These are phyloP conservation scores for Dioszegia crocea DNA, from an alignment of 768 basidiomycete species.

Conservation along the genomic window DNA sequence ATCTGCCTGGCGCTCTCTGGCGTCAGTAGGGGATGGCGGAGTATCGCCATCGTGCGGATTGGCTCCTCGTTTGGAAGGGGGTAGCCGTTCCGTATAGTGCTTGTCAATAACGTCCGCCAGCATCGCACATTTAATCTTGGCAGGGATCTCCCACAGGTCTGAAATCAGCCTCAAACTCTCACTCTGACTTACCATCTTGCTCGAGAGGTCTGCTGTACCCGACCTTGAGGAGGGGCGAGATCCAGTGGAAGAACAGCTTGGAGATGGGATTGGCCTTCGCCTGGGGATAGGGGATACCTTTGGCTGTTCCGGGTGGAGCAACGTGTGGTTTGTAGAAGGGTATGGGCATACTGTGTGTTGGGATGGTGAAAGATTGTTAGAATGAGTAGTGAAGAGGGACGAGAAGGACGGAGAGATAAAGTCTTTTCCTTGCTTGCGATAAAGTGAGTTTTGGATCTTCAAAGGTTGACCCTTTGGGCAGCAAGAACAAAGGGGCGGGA, in stretches of 20 bases:
- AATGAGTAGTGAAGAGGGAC: too few relatives aligned
- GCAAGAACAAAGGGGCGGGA: too few relatives aligned
- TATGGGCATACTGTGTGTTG: too few relatives aligned
- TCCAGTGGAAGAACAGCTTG: constrained; percentile 16
- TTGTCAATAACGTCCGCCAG: constrained; percentile 9
- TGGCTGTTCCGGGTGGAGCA: neutral
- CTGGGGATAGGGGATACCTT: constrained; percentile 12
- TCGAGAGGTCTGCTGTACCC: constrained; percentile 16
- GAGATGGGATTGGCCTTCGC: constrained; percentile 14
- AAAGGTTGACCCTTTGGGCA: too few relatives aligned
- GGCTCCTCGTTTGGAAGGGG: neutral
- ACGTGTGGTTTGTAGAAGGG: too few relatives aligned
- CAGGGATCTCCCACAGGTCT: neutral
- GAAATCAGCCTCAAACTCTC: neutral
- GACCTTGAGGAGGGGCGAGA: constrained; percentile 20
- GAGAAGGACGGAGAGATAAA: too few relatives aligned
- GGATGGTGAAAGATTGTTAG: too few relatives aligned
- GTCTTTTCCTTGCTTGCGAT: too few relatives aligned
- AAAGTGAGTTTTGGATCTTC: too few relatives aligned
- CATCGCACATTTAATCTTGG: neutral
- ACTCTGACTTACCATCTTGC: constrained; percentile 10
- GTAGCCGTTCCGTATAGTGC: neutral
- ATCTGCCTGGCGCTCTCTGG: too few relatives aligned
- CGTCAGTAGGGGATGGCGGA: too few relatives aligned
- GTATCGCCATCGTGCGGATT: too few relatives aligned